Evolutionary conservation across 2,329 filamentous ascomycete genomes (phyloP).

Genomic region (Orbilia brochopaga): DNA sequence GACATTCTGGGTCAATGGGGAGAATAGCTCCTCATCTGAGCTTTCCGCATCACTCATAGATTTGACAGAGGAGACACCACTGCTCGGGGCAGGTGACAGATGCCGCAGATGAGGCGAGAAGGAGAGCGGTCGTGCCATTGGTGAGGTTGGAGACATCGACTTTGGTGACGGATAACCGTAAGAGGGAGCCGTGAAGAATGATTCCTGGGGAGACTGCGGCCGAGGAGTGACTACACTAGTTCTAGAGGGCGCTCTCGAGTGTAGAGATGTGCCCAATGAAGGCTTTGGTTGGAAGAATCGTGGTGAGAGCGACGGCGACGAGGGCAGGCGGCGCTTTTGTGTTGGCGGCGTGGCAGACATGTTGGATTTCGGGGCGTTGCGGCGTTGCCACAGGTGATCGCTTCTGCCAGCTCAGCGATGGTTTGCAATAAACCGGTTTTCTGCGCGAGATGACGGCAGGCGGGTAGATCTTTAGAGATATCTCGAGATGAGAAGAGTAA

Average conservation of each 20-base stretch:
- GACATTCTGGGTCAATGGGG: slow-evolving; percentile 30
- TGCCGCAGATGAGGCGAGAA: slow-evolving; percentile 48
- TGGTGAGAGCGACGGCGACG: slow-evolving; percentile 38
- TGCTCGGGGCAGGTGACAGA: slow-evolving; percentile 46
- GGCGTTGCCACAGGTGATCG: slow-evolving; percentile 37
- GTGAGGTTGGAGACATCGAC: slow-evolving; percentile 40
- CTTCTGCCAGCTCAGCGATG: slow-evolving; percentile 38
- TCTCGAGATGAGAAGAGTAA: background rate
- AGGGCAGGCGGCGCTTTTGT: slow-evolving; percentile 36
- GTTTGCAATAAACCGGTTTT: slow-evolving; percentile 46
- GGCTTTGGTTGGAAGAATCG: slow-evolving; percentile 41
- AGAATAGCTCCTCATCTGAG: slow-evolving; percentile 38
- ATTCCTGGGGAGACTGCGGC: slow-evolving; percentile 42
- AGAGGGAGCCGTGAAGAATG: slow-evolving; percentile 29
- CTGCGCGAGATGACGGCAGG: background rate
- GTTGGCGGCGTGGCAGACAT: slow-evolving; percentile 45
- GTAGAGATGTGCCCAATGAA: slow-evolving; percentile 18
- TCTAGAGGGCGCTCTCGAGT: slow-evolving; percentile 29
- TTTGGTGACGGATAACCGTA: slow-evolving; percentile 41
- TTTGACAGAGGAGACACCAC: slow-evolving; percentile 34
- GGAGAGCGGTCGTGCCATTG: slow-evolving; percentile 34
- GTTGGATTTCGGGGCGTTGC: slow-evolving; percentile 33
- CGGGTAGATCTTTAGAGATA: background rate
- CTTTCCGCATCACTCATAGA: slow-evolving; percentile 48
- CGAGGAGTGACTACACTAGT: slow-evolving; percentile 20